phyloP scores from a whole-genome alignment of 495 filamentous ascomycete genomes.

The Niebla homalea region DNA sequence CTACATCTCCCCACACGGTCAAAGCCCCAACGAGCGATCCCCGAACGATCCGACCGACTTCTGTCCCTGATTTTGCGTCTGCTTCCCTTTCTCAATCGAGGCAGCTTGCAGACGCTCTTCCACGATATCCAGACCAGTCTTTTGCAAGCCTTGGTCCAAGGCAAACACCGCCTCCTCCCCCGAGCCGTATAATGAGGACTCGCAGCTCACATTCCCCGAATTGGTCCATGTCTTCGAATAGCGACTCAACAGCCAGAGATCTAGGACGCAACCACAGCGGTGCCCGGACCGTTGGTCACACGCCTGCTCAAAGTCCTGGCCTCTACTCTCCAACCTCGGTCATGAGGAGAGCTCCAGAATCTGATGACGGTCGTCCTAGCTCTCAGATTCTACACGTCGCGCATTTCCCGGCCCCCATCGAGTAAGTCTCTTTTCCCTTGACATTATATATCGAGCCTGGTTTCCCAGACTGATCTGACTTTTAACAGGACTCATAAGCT shows the following conservation, averaged over 20 bases:
- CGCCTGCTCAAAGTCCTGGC: constrained; percentile 53
- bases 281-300: constrained; percentile 46
- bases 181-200: constrained; percentile 24
- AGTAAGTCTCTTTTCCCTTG: constrained; percentile 27
- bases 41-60: constrained; percentile 11
- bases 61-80: constrained; percentile 12
- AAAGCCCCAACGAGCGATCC: constrained; percentile 1
- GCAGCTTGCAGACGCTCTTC: constrained; percentile 24
- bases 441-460: background rate
- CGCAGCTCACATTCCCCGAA: constrained; percentile 29
- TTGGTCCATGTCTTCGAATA: constrained; percentile 21
- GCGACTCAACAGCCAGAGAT: constrained; percentile 21
- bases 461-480: background rate
- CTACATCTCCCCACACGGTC: constrained; percentile 1
- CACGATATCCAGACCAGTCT: constrained; percentile 41
- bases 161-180: constrained; percentile 23
- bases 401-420: constrained; percentile 49
- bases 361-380: constrained; percentile 30
- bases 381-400: constrained; percentile 54
- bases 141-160: constrained; percentile 35
- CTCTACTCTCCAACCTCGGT: constrained; percentile 38
- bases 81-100: background rate
- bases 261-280: constrained; percentile 20
- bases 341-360: constrained; percentile 25
- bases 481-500: constrained; percentile 17